Evolutionary conservation across 805 yeast genomes (phyloP).

Genomic region (Suhomyces sp.): DNA sequence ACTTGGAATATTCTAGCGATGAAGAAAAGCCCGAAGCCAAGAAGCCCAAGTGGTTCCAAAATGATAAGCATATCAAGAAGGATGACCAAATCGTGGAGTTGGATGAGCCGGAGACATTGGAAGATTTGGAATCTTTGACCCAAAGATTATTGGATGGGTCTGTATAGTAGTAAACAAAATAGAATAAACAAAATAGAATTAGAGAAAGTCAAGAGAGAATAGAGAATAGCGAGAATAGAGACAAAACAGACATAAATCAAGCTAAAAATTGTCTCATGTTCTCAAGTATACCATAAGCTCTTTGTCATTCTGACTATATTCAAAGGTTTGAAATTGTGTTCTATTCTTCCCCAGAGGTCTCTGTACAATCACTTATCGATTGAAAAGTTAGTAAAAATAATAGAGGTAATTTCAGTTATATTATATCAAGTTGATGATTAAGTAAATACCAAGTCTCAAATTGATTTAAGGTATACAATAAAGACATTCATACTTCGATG

Average conservation of each 20-base stretch:
- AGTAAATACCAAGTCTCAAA: too few species aligned
- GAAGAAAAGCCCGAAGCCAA: conserved; percentile 34
- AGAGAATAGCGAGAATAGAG: not conserved
- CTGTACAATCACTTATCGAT: too few species aligned
- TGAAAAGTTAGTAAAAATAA: too few species aligned
- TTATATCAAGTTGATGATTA: too few species aligned
- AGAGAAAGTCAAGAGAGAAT: not conserved
- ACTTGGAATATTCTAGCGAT: conserved; percentile 37
- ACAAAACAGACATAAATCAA: not conserved
- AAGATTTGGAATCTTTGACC: conserved; percentile 89
- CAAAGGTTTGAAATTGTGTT: too few species aligned
- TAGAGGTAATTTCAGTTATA: too few species aligned
- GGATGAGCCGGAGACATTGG: conserved; percentile 86
- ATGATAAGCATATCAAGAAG: conserved; percentile 22
- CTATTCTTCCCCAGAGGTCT: too few species aligned
- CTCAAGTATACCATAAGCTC: too few species aligned
- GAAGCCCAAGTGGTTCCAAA: conserved; percentile 53
- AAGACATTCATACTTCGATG: too few species aligned
- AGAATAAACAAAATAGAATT: not conserved
- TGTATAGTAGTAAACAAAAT: not conserved
- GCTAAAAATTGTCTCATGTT: too few species aligned
- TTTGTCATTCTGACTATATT: too few species aligned
- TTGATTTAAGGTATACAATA: too few species aligned
- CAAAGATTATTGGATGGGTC: conserved; percentile 37
- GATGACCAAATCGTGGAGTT: conserved; percentile 57